These are phyloP conservation scores for Raffaelea deltoideospora DNA, from an alignment of 2,329 filamentous ascomycete genomes.

Conservation along the genomic window DNA sequence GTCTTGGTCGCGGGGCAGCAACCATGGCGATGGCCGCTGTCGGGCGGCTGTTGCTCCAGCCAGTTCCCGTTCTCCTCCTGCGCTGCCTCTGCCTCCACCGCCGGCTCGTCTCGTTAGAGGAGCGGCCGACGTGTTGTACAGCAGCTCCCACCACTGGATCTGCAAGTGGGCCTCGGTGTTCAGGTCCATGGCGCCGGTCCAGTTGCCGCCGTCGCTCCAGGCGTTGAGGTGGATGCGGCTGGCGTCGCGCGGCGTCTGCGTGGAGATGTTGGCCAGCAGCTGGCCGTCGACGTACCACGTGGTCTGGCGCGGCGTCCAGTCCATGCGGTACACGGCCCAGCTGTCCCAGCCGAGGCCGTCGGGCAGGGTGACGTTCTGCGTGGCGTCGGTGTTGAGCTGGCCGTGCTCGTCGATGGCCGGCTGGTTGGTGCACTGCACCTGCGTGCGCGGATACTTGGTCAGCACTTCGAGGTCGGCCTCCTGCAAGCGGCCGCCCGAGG, in stretches of 20 bases:
- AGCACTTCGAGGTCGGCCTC: constrained; percentile 39
- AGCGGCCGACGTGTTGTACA: constrained; percentile 29
- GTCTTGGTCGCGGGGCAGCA: too few relatives aligned
- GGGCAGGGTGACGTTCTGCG: constrained; percentile 31
- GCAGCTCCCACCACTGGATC: constrained; percentile 47
- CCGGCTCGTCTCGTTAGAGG: too few relatives aligned
- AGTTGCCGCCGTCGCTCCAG: constrained; percentile 45
- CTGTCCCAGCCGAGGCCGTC: constrained; percentile 29
- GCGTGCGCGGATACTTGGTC: constrained; percentile 26
- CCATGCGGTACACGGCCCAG: constrained; percentile 44
- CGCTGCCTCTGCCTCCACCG: too few relatives aligned
- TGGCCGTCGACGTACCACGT: constrained; percentile 40
- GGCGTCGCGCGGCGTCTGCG: constrained; percentile 37
- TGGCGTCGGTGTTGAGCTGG: constrained; percentile 28
- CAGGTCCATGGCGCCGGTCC: constrained; percentile 42
- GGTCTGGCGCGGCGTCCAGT: constrained; percentile 38
- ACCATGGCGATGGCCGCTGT: too few relatives aligned
- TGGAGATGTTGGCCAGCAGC: constrained; percentile 34
- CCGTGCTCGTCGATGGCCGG: constrained; percentile 31
- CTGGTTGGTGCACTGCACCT: constrained; percentile 45
- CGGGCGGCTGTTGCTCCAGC: too few relatives aligned
- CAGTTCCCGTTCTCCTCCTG: too few relatives aligned
- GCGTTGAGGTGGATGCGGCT: constrained; percentile 41
- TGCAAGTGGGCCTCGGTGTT: constrained; percentile 36
- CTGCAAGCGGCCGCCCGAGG: constrained; percentile 19